These are phyloP conservation scores for Coniferiporia sulphurascens DNA, from an alignment of 1,284 basidiomycete species.

Conservation along the genomic window DNA sequence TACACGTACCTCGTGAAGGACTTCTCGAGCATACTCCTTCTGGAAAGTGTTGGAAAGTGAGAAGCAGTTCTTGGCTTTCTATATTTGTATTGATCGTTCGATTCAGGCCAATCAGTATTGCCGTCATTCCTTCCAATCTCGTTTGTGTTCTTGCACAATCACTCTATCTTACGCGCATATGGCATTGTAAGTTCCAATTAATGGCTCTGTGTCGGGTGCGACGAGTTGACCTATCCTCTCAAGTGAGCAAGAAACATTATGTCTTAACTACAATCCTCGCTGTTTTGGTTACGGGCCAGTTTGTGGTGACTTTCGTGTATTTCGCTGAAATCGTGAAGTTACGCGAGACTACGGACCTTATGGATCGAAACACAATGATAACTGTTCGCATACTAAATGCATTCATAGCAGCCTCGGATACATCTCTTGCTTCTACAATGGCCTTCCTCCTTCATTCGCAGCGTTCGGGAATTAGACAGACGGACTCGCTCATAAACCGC, in stretches of 20 bases:
- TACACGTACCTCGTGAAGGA: neutral
- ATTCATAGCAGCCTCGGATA: neutral
- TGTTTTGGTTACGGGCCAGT: neutral
- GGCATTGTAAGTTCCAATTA: neutral
- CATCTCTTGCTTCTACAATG: neutral
- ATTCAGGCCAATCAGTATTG: neutral
- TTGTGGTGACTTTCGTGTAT: neutral
- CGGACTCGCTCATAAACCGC: constrained; percentile 5
- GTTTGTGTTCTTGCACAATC: neutral
- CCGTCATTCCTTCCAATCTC: neutral
- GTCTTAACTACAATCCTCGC: neutral
- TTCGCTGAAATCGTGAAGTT: neutral
- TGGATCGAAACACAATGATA: neutral
- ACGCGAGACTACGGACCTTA: neutral
- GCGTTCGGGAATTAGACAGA: constrained; percentile 4
- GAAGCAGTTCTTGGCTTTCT: neutral
- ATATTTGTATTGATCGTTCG: neutral
- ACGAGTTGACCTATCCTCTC: neutral
- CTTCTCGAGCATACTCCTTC: neutral
- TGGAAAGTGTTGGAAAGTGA: neutral
- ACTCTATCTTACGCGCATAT: neutral
- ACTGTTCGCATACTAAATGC: neutral
- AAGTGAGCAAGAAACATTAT: constrained; percentile 4
- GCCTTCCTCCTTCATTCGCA: neutral
- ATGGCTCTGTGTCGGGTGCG: neutral